Conservation (phyloP, 2,329 filamentous ascomycete species). For the Colletotrichum sp. region DNA sequence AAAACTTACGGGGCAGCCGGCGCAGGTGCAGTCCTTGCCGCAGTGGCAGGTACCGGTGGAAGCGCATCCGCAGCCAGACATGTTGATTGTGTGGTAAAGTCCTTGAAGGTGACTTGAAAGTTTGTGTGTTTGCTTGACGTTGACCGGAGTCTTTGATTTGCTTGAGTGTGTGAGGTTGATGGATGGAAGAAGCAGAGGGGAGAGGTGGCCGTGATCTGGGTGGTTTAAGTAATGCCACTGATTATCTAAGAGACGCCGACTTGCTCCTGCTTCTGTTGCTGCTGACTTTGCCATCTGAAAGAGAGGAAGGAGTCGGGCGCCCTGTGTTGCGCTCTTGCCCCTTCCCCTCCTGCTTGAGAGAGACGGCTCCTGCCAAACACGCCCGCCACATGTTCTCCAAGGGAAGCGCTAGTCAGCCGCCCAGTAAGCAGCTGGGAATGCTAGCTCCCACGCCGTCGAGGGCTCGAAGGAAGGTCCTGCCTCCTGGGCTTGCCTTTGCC, state of each 20-base stretch:
- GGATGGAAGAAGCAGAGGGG: background rate
- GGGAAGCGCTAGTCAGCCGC: background rate
- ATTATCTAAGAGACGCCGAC: slow-evolving; percentile 9
- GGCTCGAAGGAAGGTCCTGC: background rate
- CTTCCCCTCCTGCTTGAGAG: background rate
- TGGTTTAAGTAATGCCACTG: slow-evolving; percentile 3
- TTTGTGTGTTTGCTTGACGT: background rate
- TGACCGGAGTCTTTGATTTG: background rate
- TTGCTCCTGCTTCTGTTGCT: background rate
- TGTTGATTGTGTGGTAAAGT: slow-evolving; percentile 30
- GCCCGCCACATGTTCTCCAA: background rate
- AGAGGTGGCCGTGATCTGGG: background rate
- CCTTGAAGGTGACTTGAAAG: background rate
- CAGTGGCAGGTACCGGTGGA: slow-evolving; percentile 34
- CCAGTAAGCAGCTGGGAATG: background rate
- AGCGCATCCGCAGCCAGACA: slow-evolving; percentile 48
- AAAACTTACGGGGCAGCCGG: slow-evolving; percentile 46
- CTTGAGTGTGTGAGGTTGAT: background rate
- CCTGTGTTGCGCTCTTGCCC: background rate
- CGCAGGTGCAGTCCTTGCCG: slow-evolving; percentile 46
- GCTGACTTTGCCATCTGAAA: background rate
- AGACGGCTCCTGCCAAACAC: background rate
- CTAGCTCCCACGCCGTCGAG: background rate
- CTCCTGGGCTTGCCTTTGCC: background rate
- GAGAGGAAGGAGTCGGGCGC: background rate